A percentile compares a stretch with the other conserved stretches of the same genome.
These are phyloP conservation scores for Pythium scleroteichum DNA, from an alignment of 352 stramenopile genomes.

Conservation along the genomic window DNA sequence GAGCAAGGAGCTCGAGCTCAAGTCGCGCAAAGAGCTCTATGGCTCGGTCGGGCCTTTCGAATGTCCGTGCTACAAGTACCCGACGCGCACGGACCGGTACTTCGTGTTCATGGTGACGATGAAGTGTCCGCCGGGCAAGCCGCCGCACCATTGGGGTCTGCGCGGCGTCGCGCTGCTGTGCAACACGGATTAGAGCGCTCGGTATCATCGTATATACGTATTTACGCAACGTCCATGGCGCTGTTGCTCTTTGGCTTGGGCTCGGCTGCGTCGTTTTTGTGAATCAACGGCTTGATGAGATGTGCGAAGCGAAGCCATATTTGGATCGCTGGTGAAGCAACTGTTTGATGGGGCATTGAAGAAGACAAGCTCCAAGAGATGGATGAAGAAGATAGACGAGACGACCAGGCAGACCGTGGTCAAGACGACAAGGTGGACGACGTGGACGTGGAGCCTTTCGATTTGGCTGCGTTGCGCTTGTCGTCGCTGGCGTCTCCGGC, in stretches of 20 bases:
- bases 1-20: slow-evolving; percentile 92
- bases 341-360: too few species aligned
- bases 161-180: slow-evolving; percentile 93
- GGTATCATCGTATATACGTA: not conserved
- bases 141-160: slow-evolving; percentile 93
- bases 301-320: too few species aligned
- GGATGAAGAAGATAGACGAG: too few species aligned
- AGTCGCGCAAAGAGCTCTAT: slow-evolving; percentile 93
- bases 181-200: slow-evolving; percentile 83
- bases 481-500: slow-evolving; percentile 17
- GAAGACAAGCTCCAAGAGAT: too few species aligned
- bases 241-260: too few species aligned
- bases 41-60: slow-evolving; percentile 92
- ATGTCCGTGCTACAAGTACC: slow-evolving; percentile 98
- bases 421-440: too few species aligned
- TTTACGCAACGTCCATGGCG: not conserved
- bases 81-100: slow-evolving; percentile 93
- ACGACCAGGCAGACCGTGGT: too few species aligned
- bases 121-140: slow-evolving; percentile 87
- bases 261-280: too few species aligned
- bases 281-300: too few species aligned
- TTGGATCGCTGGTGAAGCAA: too few species aligned
- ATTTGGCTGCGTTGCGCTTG: slow-evolving; percentile 12
- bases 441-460: not conserved
- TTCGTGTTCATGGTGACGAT: slow-evolving; percentile 97